A percentile compares a stretch with the other conserved stretches of the same genome.
phyloP scores from a whole-genome alignment of 2,329 filamentous ascomycete species.

The Penicillium sp. region DNA sequence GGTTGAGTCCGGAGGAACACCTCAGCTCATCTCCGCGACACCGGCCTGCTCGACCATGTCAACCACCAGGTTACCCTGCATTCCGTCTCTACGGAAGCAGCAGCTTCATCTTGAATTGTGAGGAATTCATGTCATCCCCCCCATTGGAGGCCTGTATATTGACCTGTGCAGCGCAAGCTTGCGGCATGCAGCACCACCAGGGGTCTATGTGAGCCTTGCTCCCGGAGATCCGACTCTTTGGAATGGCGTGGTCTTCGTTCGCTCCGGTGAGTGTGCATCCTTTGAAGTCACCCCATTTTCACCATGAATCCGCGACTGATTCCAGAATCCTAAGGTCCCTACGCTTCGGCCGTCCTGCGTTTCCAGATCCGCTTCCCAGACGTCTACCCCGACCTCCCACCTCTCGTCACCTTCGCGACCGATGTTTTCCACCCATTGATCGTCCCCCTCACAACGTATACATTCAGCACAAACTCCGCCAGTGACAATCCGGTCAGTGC shows the following conservation, averaged over 20 bases:
- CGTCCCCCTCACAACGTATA: conserved; percentile 90
- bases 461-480: conserved; percentile 76
- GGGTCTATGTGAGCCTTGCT: conserved; percentile 80
- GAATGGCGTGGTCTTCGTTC: conserved; percentile 89
- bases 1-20: conserved; percentile 6
- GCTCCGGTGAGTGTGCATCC: conserved; percentile 68
- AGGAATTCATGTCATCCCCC: conserved; percentile 27
- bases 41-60: conserved; percentile 28
- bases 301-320: conserved; percentile 3
- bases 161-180: conserved; percentile 64
- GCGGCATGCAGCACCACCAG: conserved; percentile 77
- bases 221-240: conserved; percentile 78
- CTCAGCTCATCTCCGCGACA: not conserved
- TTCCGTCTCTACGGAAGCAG: conserved; percentile 63
- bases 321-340: conserved; percentile 64
- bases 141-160: not conserved
- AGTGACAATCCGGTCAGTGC: conserved; percentile 76
- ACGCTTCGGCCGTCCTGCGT: conserved; percentile 78
- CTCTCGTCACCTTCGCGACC: conserved; percentile 81
- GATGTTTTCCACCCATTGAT: conserved; percentile 95
- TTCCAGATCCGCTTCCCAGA: conserved; percentile 87
- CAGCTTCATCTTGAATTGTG: conserved; percentile 81
- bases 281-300: not conserved
- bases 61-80: conserved; percentile 37
- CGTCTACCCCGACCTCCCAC: conserved; percentile 73